Percentiles rank a stretch among this genome's conserved stretches.
These are phyloP conservation scores for Symbiodinium pilosum DNA, from an alignment of 73 alveolate species.

Conservation along the genomic window DNA sequence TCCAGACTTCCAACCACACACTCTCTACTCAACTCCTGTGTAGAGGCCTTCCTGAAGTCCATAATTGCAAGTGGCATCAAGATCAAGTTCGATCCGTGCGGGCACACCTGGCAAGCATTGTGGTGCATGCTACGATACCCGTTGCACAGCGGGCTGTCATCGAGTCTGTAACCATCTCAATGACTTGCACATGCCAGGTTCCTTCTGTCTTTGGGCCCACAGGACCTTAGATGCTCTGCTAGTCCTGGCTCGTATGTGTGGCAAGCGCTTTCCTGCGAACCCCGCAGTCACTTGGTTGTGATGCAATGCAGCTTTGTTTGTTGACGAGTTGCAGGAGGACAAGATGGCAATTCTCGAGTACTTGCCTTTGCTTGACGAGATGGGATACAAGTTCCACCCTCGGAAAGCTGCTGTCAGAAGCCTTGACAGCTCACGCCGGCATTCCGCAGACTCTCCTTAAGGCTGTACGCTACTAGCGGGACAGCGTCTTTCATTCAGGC, in stretches of 20 bases:
- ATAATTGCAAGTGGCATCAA: constrained; percentile 75
- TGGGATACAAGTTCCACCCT: constrained; percentile 72
- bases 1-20: background rate
- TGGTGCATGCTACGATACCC: background rate
- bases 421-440: background rate
- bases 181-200: constrained; percentile 27
- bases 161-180: background rate
- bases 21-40: background rate
- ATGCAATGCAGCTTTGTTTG: too few relatives aligned
- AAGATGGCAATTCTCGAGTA: constrained; percentile 58
- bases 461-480: constrained; percentile 69
- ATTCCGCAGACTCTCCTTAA: background rate
- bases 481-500: constrained; percentile 87
- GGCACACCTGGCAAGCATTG: background rate
- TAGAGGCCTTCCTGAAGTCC: constrained; percentile 88
- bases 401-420: too few relatives aligned
- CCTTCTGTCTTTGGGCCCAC: constrained; percentile 56
- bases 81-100: constrained; percentile 70
- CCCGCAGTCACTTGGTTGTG: too few relatives aligned
- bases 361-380: constrained; percentile 59
- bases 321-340: constrained; percentile 31
- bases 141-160: background rate
- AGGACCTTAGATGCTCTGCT: constrained; percentile 33
- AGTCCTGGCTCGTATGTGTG: background rate
- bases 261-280: background rate